These are phyloP conservation scores for Teratosphaeria epicoccoides DNA, from an alignment of 2,329 filamentous ascomycete genomes.

Conservation along the genomic window DNA sequence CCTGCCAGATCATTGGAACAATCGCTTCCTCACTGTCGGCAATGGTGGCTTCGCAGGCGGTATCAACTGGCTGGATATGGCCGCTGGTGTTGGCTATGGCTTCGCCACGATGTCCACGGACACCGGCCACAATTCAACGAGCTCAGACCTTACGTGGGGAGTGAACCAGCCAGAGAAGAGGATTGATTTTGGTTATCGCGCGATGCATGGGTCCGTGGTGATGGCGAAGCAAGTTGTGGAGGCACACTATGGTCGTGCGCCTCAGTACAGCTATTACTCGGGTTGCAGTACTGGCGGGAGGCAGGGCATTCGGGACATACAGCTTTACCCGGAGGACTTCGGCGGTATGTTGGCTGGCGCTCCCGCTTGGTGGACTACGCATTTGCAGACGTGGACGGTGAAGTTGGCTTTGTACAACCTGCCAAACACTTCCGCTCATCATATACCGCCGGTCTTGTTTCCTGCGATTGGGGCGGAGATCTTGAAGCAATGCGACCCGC, in stretches of 20 bases:
- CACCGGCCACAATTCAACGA: conserved; percentile 34
- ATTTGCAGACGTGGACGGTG: conserved; percentile 37
- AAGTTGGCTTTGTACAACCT: conserved; percentile 40
- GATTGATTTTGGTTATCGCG: conserved; percentile 31
- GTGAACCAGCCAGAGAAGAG: conserved; percentile 27
- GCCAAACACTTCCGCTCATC: conserved; percentile 34
- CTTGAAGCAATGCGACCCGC: conserved; percentile 40
- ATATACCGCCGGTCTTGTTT: conserved; percentile 37
- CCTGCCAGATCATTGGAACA: conserved; percentile 24
- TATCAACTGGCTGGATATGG: conserved; percentile 42
- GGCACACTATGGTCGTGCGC: conserved; percentile 37
- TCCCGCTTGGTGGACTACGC: conserved; percentile 41
- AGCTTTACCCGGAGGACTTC: conserved; percentile 46
- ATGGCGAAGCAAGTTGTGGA: conserved; percentile 39
- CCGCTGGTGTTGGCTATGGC: conserved; percentile 28
- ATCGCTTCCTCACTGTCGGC: conserved; percentile 30
- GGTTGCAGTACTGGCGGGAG: conserved; percentile 51
- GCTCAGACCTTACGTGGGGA: conserved; percentile 28
- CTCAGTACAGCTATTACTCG: conserved; percentile 43
- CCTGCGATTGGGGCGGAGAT: conserved; percentile 35
- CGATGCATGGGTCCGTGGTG: conserved; percentile 40
- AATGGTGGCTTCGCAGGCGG: conserved; percentile 40
- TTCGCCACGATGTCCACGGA: conserved; percentile 37
- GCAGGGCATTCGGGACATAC: conserved; percentile 45
- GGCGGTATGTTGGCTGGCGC: conserved; percentile 47